Base-by-base conservation (phyloP, 345 rosid genomes). In the Clarkia xantiana region DNA sequence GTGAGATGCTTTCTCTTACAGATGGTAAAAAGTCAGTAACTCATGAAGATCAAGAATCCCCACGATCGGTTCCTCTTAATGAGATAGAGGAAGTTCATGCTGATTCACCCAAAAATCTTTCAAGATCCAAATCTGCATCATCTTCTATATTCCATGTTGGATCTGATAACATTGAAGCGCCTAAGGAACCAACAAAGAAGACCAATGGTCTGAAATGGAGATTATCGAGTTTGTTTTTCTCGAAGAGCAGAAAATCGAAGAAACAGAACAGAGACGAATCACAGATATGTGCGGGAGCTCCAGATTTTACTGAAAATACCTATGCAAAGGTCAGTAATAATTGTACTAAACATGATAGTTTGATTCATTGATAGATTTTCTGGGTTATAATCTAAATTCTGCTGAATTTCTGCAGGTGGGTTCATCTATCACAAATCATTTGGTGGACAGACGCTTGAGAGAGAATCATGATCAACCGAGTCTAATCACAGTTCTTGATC, bases 391-490 rank as follows among this genome's bases (percentile, higher is more conserved):
- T 29, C 36, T 10, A 29, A 29, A 29, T 23, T 23, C 57, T 71
- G 54, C 50, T 61, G 66, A 61, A 1, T 11, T 64, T 52, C 66
- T 69, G 69, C 76, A 91, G 96, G 79, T 59, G 16, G 76, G 60
- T 11, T 22, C 73, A 41, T 71, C 75, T 42, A 62, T 71, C 50
- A 59, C 76, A n/a, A 84, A 73, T 56, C 70, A 29, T 29, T 29
- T 7, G 36, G 36, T 29, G 36, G 36, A 29, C 36, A 29, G 36
- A 29, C 36, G 42, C 66, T 54, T 41, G 22, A 72, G 57, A 47
- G 84, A 79, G 68, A 82, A 72, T 77, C 89, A 77, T 69, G 95
- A 87, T 69, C 99, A 87, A 64, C 96, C 88, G 22, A 93, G 96
- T 66, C 99, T 94, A 41, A 76, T 80, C 39, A 84, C 99, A 4